Conservation (phyloP, 2,329 filamentous ascomycete species). For the Aspergillus ochraceus region DNA sequence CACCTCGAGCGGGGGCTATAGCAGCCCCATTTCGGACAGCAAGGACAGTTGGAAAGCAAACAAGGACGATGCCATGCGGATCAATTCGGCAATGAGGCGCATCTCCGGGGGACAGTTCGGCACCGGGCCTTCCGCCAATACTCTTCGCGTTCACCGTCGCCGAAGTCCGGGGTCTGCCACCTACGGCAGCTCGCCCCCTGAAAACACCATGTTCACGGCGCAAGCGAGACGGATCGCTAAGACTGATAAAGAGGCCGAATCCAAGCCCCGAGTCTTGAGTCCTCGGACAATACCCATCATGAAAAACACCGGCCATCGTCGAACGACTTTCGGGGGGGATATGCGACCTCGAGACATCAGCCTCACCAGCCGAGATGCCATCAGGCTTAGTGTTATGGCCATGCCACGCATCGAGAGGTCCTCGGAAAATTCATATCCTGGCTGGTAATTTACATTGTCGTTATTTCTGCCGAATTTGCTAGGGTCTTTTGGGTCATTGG, state of each 20-base stretch:
- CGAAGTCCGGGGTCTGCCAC: constrained; percentile 56
- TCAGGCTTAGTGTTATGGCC: constrained; percentile 40
- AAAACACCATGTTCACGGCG: constrained; percentile 63
- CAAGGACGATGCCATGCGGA: constrained; percentile 54
- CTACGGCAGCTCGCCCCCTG: constrained; percentile 55
- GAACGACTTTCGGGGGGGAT: constrained; percentile 45
- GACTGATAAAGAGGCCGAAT: constrained; percentile 58
- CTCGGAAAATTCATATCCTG: constrained; percentile 31
- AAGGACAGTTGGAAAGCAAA: constrained; percentile 50
- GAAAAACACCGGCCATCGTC: constrained; percentile 50
- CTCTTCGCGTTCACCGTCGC: constrained; percentile 50
- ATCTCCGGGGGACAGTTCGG: constrained; percentile 49
- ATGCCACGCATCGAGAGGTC: constrained; percentile 33
- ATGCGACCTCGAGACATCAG: constrained; percentile 40
- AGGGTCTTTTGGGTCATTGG: constrained; percentile 19
- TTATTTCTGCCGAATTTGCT: constrained; percentile 10
- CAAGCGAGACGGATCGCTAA: constrained; percentile 68
- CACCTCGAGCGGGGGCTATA: constrained; percentile 39
- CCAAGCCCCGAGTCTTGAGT: constrained; percentile 59
- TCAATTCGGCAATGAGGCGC: constrained; percentile 58
- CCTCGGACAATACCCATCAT: constrained; percentile 60
- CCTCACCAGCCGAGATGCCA: constrained; percentile 38
- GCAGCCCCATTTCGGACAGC: constrained; percentile 46
- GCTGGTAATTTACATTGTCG: constrained; percentile 11
- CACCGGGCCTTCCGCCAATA: constrained; percentile 37